phyloP scores from a whole-genome alignment of 495 filamentous ascomycete species.

The Extremus antarcticus region DNA sequence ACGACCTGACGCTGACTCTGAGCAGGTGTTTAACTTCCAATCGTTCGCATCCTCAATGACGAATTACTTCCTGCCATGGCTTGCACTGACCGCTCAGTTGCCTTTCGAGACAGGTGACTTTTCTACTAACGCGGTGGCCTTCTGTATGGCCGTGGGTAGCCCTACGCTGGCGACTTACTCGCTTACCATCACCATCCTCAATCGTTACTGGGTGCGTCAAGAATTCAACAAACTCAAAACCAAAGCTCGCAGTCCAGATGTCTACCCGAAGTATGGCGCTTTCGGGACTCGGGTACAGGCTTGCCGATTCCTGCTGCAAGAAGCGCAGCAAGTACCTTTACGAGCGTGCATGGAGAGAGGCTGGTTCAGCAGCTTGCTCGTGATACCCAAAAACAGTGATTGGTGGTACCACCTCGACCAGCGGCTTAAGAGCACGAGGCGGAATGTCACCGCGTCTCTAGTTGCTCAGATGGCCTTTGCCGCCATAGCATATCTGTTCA shows the following conservation, averaged over 20 bases:
- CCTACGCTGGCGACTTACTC: slow-evolving; percentile 22
- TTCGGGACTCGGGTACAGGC: slow-evolving; percentile 10
- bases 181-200: slow-evolving; percentile 19
- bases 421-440: slow-evolving; percentile 8
- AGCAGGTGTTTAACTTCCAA: slow-evolving; percentile 17
- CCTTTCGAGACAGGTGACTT: slow-evolving; percentile 14
- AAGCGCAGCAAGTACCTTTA: slow-evolving; percentile 21
- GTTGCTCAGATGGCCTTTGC: slow-evolving; percentile 18
- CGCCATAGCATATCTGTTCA: slow-evolving; percentile 17
- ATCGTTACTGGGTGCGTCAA: slow-evolving; percentile 15
- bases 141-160: slow-evolving; percentile 17
- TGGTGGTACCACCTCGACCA: slow-evolving; percentile 16
- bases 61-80: slow-evolving; percentile 22
- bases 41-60: slow-evolving; percentile 12
- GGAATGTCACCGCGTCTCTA: slow-evolving; percentile 17
- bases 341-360: slow-evolving; percentile 14
- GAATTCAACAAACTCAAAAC: slow-evolving; percentile 9
- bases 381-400: slow-evolving; percentile 13
- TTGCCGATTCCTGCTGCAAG: slow-evolving; percentile 17
- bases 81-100: slow-evolving; percentile 19
- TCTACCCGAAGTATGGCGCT: slow-evolving; percentile 8
- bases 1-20: neutral
- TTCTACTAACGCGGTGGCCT: slow-evolving; percentile 14
- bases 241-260: slow-evolving; percentile 1
- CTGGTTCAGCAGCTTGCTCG: slow-evolving; percentile 20